phyloP scores from a whole-genome alignment of 345 rosid genomes.

The Pseudoturritis turrita region DNA sequence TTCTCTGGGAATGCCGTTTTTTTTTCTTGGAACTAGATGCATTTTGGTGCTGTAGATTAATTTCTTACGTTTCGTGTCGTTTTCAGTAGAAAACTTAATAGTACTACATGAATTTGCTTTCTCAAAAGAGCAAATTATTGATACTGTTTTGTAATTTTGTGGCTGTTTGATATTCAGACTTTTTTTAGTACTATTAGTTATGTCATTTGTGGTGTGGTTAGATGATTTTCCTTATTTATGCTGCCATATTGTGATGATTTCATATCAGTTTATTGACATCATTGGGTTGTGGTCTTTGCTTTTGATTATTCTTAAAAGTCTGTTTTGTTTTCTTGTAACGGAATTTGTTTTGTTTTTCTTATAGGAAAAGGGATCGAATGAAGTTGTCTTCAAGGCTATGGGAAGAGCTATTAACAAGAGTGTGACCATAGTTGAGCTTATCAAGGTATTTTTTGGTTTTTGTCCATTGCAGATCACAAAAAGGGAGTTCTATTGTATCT shows the following conservation, averaged over 20 bases:
- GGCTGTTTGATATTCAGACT: neutral
- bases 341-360: neutral
- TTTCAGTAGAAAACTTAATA: neutral
- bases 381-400: conserved; percentile 93
- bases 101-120: neutral
- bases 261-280: neutral
- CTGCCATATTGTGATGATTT: neutral
- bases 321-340: neutral
- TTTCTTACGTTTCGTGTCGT: neutral
- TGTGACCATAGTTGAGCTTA: conserved; percentile 85
- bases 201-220: neutral
- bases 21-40: neutral
- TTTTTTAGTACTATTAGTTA: neutral
- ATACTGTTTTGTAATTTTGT: neutral
- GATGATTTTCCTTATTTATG: neutral
- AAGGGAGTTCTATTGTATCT: conserved; percentile 7
- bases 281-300: neutral
- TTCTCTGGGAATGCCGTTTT: neutral
- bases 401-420: conserved; percentile 97
- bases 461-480: neutral
- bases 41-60: neutral
- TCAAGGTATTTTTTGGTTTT: conserved; percentile 49
- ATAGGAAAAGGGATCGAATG: conserved; percentile 75
- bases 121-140: neutral
- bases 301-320: neutral